Conservation (phyloP, 805 yeast species). For the Candida chilensis region DNA sequence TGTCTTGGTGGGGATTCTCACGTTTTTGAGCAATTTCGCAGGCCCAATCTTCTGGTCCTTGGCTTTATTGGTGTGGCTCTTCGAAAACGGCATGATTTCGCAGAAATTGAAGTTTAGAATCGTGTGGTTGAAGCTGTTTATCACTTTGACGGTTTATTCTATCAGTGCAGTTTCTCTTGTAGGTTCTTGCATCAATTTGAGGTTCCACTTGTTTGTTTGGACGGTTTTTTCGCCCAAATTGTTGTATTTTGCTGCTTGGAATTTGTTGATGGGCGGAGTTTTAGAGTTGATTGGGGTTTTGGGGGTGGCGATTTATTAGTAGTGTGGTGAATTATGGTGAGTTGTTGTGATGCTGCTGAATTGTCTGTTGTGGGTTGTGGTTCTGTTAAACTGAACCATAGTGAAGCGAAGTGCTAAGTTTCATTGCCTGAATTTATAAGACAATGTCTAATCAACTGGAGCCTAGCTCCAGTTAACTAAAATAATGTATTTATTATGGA, state of each 20-base stretch:
- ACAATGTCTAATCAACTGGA: too few relatives aligned
- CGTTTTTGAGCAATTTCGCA: slow-evolving; percentile 78
- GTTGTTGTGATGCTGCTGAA: too few relatives aligned
- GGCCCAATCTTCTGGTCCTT: slow-evolving; percentile 80
- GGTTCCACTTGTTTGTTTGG: slow-evolving; percentile 93
- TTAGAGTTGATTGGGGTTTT: slow-evolving; percentile 32
- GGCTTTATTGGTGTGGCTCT: slow-evolving; percentile 27
- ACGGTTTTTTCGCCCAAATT: slow-evolving; percentile 94
- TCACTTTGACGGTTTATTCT: slow-evolving; percentile 45
- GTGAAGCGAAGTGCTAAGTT: too few relatives aligned
- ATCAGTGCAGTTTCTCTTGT: slow-evolving; percentile 50
- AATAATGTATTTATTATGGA: too few relatives aligned
- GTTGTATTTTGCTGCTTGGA: slow-evolving; percentile 76
- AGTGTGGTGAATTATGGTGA: too few relatives aligned
- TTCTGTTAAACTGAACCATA: too few relatives aligned
- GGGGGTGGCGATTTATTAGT: too few relatives aligned
- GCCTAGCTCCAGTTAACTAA: too few relatives aligned
- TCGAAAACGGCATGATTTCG: slow-evolving; percentile 16
- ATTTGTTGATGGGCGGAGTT: slow-evolving; percentile 32
- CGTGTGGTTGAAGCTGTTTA: slow-evolving; percentile 22
- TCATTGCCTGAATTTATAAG: too few relatives aligned
- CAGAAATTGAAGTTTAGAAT: slow-evolving; percentile 19
- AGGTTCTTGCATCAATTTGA: slow-evolving; percentile 59
- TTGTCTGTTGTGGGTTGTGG: too few relatives aligned
- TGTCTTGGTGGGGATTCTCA: slow-evolving; percentile 62